A percentile compares a stretch with the other conserved stretches of the same genome.
phyloP scores from a whole-genome alignment of 2,329 filamentous ascomycete species.

The Arthroderma sp. region DNA sequence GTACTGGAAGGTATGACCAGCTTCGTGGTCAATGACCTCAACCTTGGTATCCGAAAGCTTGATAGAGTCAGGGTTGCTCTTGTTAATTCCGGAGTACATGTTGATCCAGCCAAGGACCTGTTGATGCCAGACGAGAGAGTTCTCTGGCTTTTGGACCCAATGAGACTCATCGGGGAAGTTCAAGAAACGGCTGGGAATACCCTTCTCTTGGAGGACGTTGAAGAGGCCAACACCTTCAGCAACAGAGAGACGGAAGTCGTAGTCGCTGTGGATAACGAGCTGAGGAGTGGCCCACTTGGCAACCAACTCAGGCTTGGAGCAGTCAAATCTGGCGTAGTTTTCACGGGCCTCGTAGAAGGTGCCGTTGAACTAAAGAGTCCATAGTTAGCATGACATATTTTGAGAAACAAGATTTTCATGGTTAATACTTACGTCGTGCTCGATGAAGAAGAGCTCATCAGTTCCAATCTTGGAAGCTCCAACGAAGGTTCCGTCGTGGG shows the following conservation, averaged over 20 bases:
- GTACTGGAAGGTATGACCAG: not conserved
- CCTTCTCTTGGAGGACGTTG: constrained; percentile 63
- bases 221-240: constrained; percentile 69
- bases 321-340: constrained; percentile 59
- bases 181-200: constrained; percentile 62
- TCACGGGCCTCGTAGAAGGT: constrained; percentile 44
- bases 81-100: constrained; percentile 33
- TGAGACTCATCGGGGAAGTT: constrained; percentile 67
- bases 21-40: constrained; percentile 21
- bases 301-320: constrained; percentile 42
- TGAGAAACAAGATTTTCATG: not conserved
- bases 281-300: constrained; percentile 68
- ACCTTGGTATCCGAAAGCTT: constrained; percentile 24
- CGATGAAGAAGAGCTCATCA: constrained; percentile 42
- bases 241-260: constrained; percentile 75
- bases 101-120: constrained; percentile 67
- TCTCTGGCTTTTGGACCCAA: constrained; percentile 70
- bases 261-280: constrained; percentile 71
- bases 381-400: constrained; percentile 3
- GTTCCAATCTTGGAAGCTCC: constrained; percentile 39
- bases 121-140: constrained; percentile 76
- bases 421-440: constrained; percentile 30
- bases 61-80: constrained; percentile 22
- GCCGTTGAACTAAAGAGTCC: constrained; percentile 32
- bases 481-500: constrained; percentile 76